Conservation (phyloP, 2,329 filamentous ascomycete genomes). For the Venturiaceae sp. region DNA sequence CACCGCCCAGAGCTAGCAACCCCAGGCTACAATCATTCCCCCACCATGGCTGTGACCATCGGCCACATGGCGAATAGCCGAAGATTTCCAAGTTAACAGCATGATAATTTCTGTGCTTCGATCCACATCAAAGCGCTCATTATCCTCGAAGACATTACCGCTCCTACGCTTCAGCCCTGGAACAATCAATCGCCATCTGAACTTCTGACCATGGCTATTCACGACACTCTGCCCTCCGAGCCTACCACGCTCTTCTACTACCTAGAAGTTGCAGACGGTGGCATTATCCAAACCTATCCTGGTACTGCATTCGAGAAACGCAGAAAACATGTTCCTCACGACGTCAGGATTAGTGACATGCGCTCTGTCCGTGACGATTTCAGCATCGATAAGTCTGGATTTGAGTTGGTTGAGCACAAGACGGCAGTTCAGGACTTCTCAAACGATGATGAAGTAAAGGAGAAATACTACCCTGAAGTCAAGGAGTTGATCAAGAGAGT, state of each 20-base stretch:
- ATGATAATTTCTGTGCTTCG: not conserved
- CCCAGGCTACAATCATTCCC: too few species aligned
- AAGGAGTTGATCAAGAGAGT: not conserved
- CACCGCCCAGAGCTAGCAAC: too few species aligned
- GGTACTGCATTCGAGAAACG: conserved; percentile 12
- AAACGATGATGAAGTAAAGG: not conserved
- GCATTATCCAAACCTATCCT: conserved; percentile 10
- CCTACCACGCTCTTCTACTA: conserved; percentile 12
- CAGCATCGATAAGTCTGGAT: not conserved
- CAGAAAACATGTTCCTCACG: conserved; percentile 7
- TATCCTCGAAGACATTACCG: not conserved
- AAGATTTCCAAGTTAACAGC: not conserved
- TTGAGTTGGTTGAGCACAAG: not conserved
- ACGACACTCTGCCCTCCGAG: not conserved
- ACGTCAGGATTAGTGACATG: conserved; percentile 9
- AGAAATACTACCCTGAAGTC: not conserved
- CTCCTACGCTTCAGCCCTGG: too few species aligned
- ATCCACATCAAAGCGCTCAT: not conserved
- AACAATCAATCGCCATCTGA: too few species aligned
- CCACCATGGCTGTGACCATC: too few species aligned
- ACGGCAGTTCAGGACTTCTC: not conserved
- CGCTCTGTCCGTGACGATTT: not conserved
- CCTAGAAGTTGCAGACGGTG: conserved; percentile 9
- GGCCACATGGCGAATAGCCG: too few species aligned
- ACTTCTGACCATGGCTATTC: too few species aligned